Base-by-base conservation (phyloP, 2,329 filamentous ascomycete species). In the Ceratocystis lukuohia region DNA sequence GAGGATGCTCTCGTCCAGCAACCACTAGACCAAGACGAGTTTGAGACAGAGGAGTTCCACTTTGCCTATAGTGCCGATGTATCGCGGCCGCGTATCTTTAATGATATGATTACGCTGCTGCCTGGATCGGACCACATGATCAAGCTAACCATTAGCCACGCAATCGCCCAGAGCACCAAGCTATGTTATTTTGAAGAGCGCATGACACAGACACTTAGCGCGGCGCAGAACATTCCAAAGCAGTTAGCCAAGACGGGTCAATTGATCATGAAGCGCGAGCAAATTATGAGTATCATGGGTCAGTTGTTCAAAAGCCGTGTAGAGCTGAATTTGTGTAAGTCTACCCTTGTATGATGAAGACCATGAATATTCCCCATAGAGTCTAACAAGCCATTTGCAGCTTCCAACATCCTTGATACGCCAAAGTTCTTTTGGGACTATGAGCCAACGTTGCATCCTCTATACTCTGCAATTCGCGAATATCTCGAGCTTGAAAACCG, bases 351-450 rank as follows among this genome's bases (percentile, higher is more conserved):
- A 33, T 33, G 30, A 33, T 7, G 30, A 33, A 25, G 3, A 1
- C n/a, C n/a, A 12, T 7, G 6, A 20, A 4, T n/a, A 17, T 48
- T 5, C n/a, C 37, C n/a, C 50, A 15, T 25, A 25, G 20, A 10
- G 20, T 15, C 25, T 56, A 56, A 25, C 50, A 37, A 20, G n/a
- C n/a, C 20, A 41, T 28, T 22, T 28, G 61, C 71, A 95, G 91
- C 91, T 68, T 96, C 89, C 22, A 97, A 97, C 74, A 93, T 96
- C 74, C 87, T 96, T 67, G 92, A 96, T 75, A 91, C 95, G 0
- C 93, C 93, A 68, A 95, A 93, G 74, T 96, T 96, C 81, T 96
- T 97, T 81, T 99, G 94, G 94, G 92, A 97, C 75, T 89, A 89
- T 10, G 94, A 99, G 74, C 94, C 94, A 20, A 96, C 91, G 0